Conservation (phyloP, 345 rosid species). For the Populus nigra region DNA sequence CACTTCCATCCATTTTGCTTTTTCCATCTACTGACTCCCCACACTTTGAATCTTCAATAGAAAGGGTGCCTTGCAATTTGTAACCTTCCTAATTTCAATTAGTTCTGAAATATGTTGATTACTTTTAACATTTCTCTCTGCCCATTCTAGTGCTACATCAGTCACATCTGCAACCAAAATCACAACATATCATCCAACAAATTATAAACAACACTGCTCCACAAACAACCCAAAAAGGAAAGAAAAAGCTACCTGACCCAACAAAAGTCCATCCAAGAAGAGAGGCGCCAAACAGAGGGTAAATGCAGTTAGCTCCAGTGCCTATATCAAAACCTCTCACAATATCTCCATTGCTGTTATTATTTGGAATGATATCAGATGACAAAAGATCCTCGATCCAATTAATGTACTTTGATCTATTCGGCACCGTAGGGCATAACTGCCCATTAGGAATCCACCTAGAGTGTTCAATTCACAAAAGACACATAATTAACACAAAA, state of each 20-base stretch:
- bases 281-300: slow-evolving; percentile 89
- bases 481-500: not conserved
- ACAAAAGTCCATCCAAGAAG: slow-evolving; percentile 80
- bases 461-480: slow-evolving; percentile 10
- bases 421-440: slow-evolving; percentile 92
- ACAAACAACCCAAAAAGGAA: not conserved
- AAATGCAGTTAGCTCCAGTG: slow-evolving; percentile 91
- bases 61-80: slow-evolving; percentile 12
- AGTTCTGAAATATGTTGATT: slow-evolving; percentile 66
- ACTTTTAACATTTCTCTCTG: slow-evolving; percentile 64
- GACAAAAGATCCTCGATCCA: slow-evolving; percentile 90
- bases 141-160: slow-evolving; percentile 86
- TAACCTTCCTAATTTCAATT: slow-evolving; percentile 67
- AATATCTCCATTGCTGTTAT: slow-evolving; percentile 17
- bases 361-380: slow-evolving; percentile 49
- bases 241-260: slow-evolving; percentile 58
- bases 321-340: slow-evolving; percentile 91
- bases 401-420: slow-evolving; percentile 85
- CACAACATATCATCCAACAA: slow-evolving; percentile 9
- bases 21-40: slow-evolving; percentile 19
- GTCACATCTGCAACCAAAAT: slow-evolving; percentile 62
- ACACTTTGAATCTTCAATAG: slow-evolving; percentile 19
- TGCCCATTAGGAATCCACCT: slow-evolving; percentile 99
- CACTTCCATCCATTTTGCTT: slow-evolving; percentile 17
- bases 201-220: not conserved